Percentiles rank a stretch among this genome's conserved stretches.
Conservation (phyloP, 176 grass and related monocot genomes). For the Dactylis glomerata region DNA sequence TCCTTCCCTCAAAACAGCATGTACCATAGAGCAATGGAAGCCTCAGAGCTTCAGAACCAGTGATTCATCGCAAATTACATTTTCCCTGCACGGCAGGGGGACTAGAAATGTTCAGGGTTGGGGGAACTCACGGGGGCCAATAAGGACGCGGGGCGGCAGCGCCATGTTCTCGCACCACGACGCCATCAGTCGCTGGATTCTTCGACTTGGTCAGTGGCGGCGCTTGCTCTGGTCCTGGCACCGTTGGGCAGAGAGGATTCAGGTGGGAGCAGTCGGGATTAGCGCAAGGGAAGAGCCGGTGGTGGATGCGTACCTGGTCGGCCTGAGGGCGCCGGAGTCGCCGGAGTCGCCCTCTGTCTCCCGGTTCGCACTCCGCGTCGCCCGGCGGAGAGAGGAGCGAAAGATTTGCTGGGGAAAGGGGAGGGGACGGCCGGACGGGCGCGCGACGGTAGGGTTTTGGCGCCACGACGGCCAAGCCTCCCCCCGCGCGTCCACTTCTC, state of each 20-base stretch:
- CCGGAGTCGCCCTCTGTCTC: not conserved
- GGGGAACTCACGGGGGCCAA: not conserved
- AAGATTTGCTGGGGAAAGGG: not conserved
- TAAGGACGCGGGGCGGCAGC: conserved; percentile 1
- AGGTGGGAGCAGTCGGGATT: not conserved
- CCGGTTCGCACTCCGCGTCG: not conserved
- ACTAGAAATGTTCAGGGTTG: not conserved
- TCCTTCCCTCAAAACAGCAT: not conserved
- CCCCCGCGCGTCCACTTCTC: not conserved
- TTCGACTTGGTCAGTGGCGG: not conserved
- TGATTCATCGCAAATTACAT: not conserved
- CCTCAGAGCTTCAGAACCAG: not conserved
- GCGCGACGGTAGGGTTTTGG: conserved; percentile 11
- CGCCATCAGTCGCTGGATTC: not conserved
- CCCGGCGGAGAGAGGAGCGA: not conserved
- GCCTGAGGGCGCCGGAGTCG: not conserved
- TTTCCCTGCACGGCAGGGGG: not conserved
- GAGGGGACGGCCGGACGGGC: not conserved
- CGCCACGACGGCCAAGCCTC: not conserved
- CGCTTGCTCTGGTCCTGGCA: not conserved
- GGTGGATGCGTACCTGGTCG: not conserved
- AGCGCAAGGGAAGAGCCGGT: not conserved
- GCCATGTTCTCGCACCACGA: conserved; percentile 14
- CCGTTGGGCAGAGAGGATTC: not conserved
- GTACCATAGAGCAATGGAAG: not conserved